phyloP scores from a whole-genome alignment of 2,329 filamentous ascomycete genomes.

The Arthrinium puccinioides region DNA sequence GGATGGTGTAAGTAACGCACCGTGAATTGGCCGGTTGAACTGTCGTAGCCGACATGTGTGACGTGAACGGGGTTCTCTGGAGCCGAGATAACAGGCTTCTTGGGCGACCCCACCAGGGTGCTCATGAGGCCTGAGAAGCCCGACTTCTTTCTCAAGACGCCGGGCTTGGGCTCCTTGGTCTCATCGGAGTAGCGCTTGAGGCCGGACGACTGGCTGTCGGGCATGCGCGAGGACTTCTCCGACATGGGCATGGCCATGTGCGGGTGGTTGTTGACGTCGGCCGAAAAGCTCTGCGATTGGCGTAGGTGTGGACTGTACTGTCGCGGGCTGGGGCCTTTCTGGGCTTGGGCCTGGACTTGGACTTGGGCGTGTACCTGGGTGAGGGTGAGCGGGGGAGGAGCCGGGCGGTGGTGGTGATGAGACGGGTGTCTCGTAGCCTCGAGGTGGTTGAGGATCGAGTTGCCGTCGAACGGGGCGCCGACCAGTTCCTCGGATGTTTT shows the following conservation, averaged over 20 bases:
- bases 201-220: conserved; percentile 41
- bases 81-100: conserved; percentile 90
- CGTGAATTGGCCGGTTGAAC: conserved; percentile 91
- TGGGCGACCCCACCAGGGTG: conserved; percentile 74
- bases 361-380: conserved; percentile 40
- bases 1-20: conserved; percentile 44
- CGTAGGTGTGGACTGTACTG: conserved; percentile 43
- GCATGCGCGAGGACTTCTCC: conserved; percentile 33
- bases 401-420: conserved; percentile 18
- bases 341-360: conserved; percentile 32
- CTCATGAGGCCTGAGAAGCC: conserved; percentile 85
- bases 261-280: conserved; percentile 39
- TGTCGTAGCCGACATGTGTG: conserved; percentile 96
- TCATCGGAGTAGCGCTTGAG: conserved; percentile 79
- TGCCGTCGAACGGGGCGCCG: conserved; percentile 59
- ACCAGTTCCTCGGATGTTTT: conserved; percentile 52
- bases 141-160: conserved; percentile 70
- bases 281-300: conserved; percentile 59
- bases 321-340: conserved; percentile 47
- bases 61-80: conserved; percentile 97
- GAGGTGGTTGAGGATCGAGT: conserved; percentile 52
- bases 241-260: conserved; percentile 32
- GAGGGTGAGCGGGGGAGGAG: conserved; percentile 21
- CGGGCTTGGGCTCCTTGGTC: conserved; percentile 52
- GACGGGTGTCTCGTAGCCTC: conserved; percentile 40